Conservation (phyloP, 306 rosid species). For the Inga oerstediana region DNA sequence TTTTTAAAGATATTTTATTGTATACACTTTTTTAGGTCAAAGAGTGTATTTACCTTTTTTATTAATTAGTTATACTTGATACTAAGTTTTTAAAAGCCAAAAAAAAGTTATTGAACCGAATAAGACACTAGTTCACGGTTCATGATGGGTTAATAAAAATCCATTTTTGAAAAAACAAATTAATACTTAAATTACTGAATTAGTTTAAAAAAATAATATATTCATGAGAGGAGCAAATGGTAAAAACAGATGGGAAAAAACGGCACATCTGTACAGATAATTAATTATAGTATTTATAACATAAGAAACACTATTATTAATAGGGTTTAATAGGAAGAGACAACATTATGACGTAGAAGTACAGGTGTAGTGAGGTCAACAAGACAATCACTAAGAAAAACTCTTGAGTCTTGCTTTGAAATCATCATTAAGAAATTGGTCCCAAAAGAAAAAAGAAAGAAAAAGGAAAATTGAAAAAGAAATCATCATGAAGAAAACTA, state of each 20-base stretch:
- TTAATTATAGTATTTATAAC: no score
- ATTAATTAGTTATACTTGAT: no score
- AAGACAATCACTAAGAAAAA: neutral
- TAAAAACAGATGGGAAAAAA: neutral
- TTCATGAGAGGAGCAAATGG: neutral
- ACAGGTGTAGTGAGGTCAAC: neutral
- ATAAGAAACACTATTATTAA: neutral
- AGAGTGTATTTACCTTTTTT: no score
- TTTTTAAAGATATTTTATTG: no score
- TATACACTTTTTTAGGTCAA: no score
- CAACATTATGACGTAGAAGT: neutral
- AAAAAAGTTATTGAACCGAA: no score
- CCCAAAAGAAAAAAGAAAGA: neutral
- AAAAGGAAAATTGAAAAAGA: neutral
- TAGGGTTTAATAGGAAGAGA: neutral
- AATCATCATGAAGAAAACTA: neutral
- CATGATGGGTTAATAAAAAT: no score
- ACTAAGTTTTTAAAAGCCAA: no score
- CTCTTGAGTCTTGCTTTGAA: neutral
- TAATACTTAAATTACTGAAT: no score
- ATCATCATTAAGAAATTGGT: neutral
- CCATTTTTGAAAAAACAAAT: no score
- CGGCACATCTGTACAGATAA: neutral
- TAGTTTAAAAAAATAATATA: no score
- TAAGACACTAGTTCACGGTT: no score